Base-by-base conservation (phyloP, 2,329 filamentous ascomycete genomes). In the Ascomycota sp. region DNA sequence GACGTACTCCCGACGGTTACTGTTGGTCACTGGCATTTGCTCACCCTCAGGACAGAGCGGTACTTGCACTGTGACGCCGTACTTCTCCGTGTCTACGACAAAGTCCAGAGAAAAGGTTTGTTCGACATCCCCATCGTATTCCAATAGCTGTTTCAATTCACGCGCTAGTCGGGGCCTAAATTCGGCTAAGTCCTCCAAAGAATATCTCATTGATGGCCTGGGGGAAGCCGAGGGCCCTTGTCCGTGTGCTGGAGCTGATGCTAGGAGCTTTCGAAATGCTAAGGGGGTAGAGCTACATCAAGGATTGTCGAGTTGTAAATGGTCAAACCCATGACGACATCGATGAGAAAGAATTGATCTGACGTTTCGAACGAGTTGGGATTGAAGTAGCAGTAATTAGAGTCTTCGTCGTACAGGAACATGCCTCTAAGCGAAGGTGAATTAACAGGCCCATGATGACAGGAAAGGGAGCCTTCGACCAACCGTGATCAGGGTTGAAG, bases 241-340 rank as follows among this genome's bases (percentile, higher is more conserved):
- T 11, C 61, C 58, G 8, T 67, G 60, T 2, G 63, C 53, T n/a
- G 81, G 79, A 2, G 75, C 76, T 7, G 80, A 71, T 3, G 79
- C 72, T 25, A 93, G 61, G 13, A 94, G 63, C 48, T 92, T 93
- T 38, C 81, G 74, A 46, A 92, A 94, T 1, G 79, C 75, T 47
- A 93, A 92, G 0, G 83, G 79, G 85, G 85, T 13, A 94, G 63
- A 2, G 81, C 78, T 29, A 93, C 68, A 45, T 93, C 85, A 12
- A 94, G 59, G 39, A 93, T 93, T 1, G 81, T 93, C 3, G 81
- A 91, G 50, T 94, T 93, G 55, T 93, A 92, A 36, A 94, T 92
- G 10, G 85, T 85, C 34, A 94, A 59, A 1, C 85, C 85, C 32
- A 94, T 64, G 7, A 93, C 64, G 9, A 89, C 80, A 1, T 85